phyloP scores from a whole-genome alignment of 2,329 filamentous ascomycete species.

The Tolypocladium ovalisporum region DNA sequence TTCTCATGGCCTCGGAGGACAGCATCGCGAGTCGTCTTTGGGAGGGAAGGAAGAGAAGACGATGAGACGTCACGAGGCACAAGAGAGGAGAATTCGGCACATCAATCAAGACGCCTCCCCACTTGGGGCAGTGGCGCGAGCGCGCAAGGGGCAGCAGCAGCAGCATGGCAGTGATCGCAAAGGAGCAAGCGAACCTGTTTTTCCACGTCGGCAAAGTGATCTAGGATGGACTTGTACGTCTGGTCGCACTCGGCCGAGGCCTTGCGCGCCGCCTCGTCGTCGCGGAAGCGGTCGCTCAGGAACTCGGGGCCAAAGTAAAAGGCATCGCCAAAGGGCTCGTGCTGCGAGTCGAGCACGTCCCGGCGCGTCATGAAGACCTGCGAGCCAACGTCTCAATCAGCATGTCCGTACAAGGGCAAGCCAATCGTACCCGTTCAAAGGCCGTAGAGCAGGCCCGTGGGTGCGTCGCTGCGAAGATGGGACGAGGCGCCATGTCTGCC shows the following conservation, averaged over 20 bases:
- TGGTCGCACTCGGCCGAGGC: conserved; percentile 56
- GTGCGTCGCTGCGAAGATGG: conserved; percentile 90
- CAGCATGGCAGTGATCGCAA: conserved; percentile 7
- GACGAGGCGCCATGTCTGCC: background rate
- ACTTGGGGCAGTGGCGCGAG: background rate
- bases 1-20: background rate
- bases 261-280: conserved; percentile 46
- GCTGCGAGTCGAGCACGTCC: conserved; percentile 70
- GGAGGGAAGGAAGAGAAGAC: background rate
- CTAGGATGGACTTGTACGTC: conserved; percentile 69
- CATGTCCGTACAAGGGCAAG: background rate
- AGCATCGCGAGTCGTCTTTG: background rate
- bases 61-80: background rate
- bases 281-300: conserved; percentile 65
- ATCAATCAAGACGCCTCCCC: background rate
- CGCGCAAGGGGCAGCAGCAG: conserved; percentile 1
- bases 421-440: conserved; percentile 70
- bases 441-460: conserved; percentile 92
- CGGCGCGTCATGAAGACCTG: conserved; percentile 94
- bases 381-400: background rate
- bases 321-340: conserved; percentile 94
- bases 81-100: background rate
- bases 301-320: conserved; percentile 94
- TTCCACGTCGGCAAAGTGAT: conserved; percentile 60
- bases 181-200: conserved; percentile 51